A percentile compares a stretch with the other conserved stretches of the same genome.
Conservation (phyloP, 805 yeast genomes). For the Lipomyces yamadae region DNA sequence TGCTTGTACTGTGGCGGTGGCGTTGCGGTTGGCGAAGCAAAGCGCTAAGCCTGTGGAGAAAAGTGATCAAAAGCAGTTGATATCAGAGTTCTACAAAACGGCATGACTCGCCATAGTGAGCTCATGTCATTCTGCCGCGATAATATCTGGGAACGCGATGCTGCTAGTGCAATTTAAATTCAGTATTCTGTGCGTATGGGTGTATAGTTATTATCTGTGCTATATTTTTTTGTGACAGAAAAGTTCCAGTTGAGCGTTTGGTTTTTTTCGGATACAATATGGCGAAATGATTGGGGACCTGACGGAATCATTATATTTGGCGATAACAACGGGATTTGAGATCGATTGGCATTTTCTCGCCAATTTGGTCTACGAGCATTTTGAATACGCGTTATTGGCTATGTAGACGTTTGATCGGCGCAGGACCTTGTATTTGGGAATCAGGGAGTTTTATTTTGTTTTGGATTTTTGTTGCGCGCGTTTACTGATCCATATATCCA, state of each 20-base stretch:
- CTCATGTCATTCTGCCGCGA: background rate
- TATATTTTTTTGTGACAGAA: background rate
- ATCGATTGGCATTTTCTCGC: background rate
- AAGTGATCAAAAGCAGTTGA: background rate
- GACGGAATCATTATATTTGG: background rate
- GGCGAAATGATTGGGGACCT: background rate
- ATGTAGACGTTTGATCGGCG: background rate
- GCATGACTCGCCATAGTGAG: background rate
- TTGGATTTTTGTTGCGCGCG: background rate
- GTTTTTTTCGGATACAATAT: background rate
- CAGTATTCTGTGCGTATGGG: background rate
- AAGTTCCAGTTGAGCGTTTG: background rate
- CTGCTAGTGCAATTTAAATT: background rate
- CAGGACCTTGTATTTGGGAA: background rate
- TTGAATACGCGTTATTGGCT: background rate
- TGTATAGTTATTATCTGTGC: background rate
- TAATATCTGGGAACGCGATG: background rate
- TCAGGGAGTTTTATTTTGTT: background rate
- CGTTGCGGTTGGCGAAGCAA: constrained; percentile 45
- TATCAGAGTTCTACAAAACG: background rate
- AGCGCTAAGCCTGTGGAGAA: constrained; percentile 20
- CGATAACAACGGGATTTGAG: background rate
- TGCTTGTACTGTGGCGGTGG: constrained; percentile 66
- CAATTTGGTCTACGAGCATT: background rate
- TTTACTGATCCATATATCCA: background rate